Evolutionary conservation across 305 asterid species (phyloP).

Genomic region (Fraxinus sp.): DNA sequence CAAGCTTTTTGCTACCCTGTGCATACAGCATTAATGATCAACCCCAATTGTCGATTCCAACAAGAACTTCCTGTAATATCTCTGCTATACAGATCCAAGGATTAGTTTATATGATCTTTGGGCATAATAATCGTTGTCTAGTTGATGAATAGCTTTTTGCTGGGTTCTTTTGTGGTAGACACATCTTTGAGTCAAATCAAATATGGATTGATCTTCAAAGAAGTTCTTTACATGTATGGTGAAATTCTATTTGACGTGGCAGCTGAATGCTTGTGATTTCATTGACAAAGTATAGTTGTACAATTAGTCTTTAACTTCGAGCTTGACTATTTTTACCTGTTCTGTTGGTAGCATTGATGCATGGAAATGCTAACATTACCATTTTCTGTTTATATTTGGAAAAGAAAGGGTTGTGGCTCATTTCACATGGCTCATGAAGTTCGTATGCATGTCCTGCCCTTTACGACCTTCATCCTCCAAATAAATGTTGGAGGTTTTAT

Average conservation of each 20-base stretch:
- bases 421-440: too few relatives aligned
- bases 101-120: not conserved
- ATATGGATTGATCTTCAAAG: not conserved
- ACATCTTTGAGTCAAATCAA: constrained; percentile 1
- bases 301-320: too few relatives aligned
- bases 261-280: not conserved
- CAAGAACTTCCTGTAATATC: not conserved
- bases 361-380: too few relatives aligned
- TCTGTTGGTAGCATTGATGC: too few relatives aligned
- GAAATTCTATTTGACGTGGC: not conserved
- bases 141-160: not conserved
- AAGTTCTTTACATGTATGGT: not conserved
- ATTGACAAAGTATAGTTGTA: not conserved
- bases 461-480: not conserved
- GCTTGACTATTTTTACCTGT: too few relatives aligned
- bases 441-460: not conserved
- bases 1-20: not conserved
- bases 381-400: too few relatives aligned
- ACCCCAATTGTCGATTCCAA: not conserved
- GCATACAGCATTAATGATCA: not conserved
- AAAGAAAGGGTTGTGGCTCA: too few relatives aligned
- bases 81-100: not conserved
- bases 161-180: not conserved
- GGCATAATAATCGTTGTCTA: not conserved
- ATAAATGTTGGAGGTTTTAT: not conserved